phyloP scores from a whole-genome alignment of 495 filamentous ascomycete species.

The Podospora sp. region DNA sequence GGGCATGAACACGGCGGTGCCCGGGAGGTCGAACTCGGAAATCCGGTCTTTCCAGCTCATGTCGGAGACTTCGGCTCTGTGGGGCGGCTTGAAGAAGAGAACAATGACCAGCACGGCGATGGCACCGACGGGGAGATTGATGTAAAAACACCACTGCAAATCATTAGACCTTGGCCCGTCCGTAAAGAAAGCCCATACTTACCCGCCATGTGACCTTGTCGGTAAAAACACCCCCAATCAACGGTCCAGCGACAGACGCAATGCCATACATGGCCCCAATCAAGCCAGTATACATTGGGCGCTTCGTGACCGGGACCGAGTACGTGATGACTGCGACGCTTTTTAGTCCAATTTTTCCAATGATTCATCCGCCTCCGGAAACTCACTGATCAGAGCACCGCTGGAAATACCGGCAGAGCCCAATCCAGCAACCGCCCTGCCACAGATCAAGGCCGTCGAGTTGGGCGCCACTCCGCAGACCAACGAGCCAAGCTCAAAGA shows the following conservation, averaged over 20 bases:
- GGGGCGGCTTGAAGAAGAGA: conserved; percentile 57
- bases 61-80: conserved; percentile 61
- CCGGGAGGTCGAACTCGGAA: conserved; percentile 65
- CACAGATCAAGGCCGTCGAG: conserved; percentile 52
- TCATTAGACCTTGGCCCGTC: too few relatives aligned
- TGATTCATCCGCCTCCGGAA: too few relatives aligned
- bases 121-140: too few relatives aligned
- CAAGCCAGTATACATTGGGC: conserved; percentile 38
- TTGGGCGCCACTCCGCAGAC: conserved; percentile 53
- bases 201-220: too few relatives aligned
- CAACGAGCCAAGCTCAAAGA: conserved; percentile 50
- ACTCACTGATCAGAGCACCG: too few relatives aligned
- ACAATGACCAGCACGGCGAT: too few relatives aligned
- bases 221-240: conserved; percentile 56
- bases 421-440: conserved; percentile 54
- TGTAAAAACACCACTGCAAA: too few relatives aligned
- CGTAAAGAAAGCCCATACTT: too few relatives aligned
- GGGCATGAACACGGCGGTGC: conserved; percentile 65
- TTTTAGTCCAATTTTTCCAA: too few relatives aligned
- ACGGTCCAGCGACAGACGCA: conserved; percentile 65
- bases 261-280: conserved; percentile 58
- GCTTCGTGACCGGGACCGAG: conserved; percentile 35
- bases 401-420: conserved; percentile 41
- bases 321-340: conserved; percentile 32
- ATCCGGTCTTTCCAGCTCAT: conserved; percentile 54